Evolutionary conservation across 2,329 filamentous ascomycete species (phyloP).

Genomic region (Epicoccum nigrum): DNA sequence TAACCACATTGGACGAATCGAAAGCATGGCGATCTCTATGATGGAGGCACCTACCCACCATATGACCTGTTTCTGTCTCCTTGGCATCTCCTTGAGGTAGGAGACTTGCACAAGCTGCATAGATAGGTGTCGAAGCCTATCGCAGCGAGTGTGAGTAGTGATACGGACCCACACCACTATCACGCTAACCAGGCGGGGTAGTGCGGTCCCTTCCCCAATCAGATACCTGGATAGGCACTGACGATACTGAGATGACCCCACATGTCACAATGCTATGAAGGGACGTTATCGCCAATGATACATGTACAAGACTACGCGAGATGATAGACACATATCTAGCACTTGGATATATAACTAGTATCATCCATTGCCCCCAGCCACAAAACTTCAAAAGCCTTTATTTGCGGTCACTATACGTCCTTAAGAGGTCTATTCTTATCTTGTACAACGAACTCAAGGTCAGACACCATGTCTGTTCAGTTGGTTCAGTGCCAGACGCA

Average conservation of each 20-base stretch:
- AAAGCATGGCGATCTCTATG: not conserved
- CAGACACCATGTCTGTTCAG: too few species aligned
- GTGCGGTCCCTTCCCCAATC: constrained; percentile 21
- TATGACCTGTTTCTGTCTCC: not conserved
- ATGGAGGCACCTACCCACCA: not conserved
- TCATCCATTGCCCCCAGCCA: too few species aligned
- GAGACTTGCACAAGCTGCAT: constrained; percentile 6
- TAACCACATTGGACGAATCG: constrained; percentile 10
- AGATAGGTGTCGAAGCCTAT: constrained; percentile 5
- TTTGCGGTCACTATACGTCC: too few species aligned
- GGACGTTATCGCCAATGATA: constrained; percentile 21
- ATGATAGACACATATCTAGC: not conserved
- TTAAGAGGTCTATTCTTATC: too few species aligned
- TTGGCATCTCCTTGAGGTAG: not conserved
- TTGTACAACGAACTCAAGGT: too few species aligned
- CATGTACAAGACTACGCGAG: not conserved
- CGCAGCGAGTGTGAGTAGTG: constrained; percentile 7
- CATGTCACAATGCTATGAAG: constrained; percentile 10
- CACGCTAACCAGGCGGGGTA: constrained; percentile 32
- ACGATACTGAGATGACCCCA: constrained; percentile 26
- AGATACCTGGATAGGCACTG: constrained; percentile 21
- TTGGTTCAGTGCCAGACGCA: not conserved
- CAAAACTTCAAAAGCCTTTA: too few species aligned
- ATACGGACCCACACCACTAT: constrained; percentile 11
- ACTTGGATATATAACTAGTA: not conserved